Base-by-base conservation (phyloP, 352 stramenopile species). In the Phytopythium delawarense region DNA sequence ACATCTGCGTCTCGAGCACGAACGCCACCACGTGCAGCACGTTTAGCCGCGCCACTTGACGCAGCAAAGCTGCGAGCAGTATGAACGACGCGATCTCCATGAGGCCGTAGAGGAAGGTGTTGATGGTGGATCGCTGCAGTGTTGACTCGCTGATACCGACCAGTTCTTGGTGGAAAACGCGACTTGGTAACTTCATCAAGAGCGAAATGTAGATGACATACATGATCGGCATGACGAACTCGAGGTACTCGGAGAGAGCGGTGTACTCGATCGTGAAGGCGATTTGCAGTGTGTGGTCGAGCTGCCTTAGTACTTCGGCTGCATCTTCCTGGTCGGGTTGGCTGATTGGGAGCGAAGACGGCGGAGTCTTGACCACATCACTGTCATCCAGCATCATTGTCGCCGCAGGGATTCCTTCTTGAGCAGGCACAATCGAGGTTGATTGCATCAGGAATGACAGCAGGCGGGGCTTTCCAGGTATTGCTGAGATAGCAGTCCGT, bases 231-330 rank as follows among this genome's bases (percentile, higher is more conserved):
- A 82, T 70, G 45, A 79, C 49, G 18, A 63, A 69, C 37, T 82
- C 69, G 9, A 70, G 53, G 57, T 82, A 82, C 56, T 77, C 74
- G 4, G 69, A 44, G 4, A 82, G 34, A 7, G 70, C 56, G 13
- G 74, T 66, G 48, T 67, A 82, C 58, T 82, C 74, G 34, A 67
- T 69, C 4, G 70, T 72, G 57, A 75, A 79, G 8, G 76, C 8
- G 8, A 58, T 45, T 13, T 58, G 30, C 2, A 75, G 61, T 2
- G 61, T 15, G 12, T 21, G 45, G 25, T 28, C 16, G 25, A 32
- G 48, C 16, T 54, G 48, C 16, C 6, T 35, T 20, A 54, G 21
- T 1, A 28, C 25, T 28, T 2, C 25, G 25, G 25, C 2, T 28
- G 25, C 25, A 28, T 28, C 25, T 28, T 28, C 25, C 1, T 28